Evolutionary conservation across 2,329 filamentous ascomycete genomes (phyloP), one percentile per base, ranked within the genome.

Genomic region (Alternaria alternata): DNA sequence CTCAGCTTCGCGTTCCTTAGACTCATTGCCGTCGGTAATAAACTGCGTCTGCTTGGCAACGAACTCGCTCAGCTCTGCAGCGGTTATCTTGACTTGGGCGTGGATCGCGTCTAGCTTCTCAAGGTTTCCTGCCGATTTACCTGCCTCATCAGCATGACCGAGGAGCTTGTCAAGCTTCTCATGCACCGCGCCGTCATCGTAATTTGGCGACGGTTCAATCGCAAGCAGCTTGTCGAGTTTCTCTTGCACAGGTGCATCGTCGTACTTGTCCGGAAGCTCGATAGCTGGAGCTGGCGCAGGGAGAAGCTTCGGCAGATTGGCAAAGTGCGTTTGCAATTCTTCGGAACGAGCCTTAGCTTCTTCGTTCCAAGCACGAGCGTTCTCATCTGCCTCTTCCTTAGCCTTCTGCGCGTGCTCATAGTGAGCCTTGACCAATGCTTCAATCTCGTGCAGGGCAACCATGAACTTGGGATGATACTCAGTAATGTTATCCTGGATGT

Each of bases 391-490:
- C 44, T 80, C 78, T 51, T 80, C 78, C 46, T 81, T 79, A 11
- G 80, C 75, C 44, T 86, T 85, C 78, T 94, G 93, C 14, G 93
- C 91, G 74, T 96, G 92, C 68, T 96, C 93, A 71, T 91, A 97
- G 75, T 98, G 94, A 74, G 96, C 88, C 24, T 88, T 90, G 55
- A 97, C 91, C 24, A 96, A 85, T 7, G 88, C 83, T 39, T 96
- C 84, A n/a, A 98, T 88, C 70, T 97, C 92, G 70, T 93, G 91
- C 66, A 99, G 87, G 0, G 91, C 88, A 54, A 94, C 89, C 58
- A 97, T 86, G 66, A 98, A 91, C 80, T 96, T 91, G 1, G 95
- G 95, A 69, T 97, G 91, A 66, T 91, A 90, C 75, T 97, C 93
- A 8, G 86, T 87, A 30, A 96, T 86, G 59, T 95, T 89, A 60